Base-by-base conservation (phyloP, 306 rosid genomes). In the Pyrus bretschneideri region DNA sequence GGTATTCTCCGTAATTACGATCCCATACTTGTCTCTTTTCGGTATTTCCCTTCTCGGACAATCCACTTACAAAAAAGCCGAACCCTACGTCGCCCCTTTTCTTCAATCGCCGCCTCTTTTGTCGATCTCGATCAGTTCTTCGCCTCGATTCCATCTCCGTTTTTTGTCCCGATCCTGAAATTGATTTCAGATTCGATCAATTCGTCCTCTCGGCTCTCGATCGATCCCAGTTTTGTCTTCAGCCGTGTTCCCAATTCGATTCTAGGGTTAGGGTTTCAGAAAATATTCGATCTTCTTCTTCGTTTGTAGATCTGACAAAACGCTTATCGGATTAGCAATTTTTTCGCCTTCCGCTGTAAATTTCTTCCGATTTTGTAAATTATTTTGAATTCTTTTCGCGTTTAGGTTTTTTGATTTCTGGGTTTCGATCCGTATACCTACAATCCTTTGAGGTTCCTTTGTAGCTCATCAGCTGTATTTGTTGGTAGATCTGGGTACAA, bases 1-100 rank as follows among this genome's bases (percentile, higher is more conserved):
- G 92, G 88, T 64, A 76, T 75, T 72, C 7, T 79, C 67, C 78
- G 86, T 88, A 88, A 87, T 80, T 84, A 69, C 70, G 9, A 11
- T 4, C 44, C 72, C 6, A 84, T 69, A 84, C 91, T 86, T 77
- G 93, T 80, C 93, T 78, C 78, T 85, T 88, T 86, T 80, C 45
- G 80, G 33, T 45, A 67, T 85, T 84, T 70, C 83, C 14, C 11
- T 78, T 81, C 78, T 54, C 79, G 54, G 78, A 70, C 83, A 64
- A 46, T 64, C 80, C 82, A 45, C 71, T 78, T 64, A 33, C 61
- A 81, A 79, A 64, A 63, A 63, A 78, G 74, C 35, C 80, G 46
- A 91, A 80, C 93, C 94, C 93, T 86, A 87, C 82, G 75, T 85
- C 79, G 60, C 72, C 86, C 87, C 38, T 65, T 79, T 81, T 84